Evolutionary conservation across 1,284 basidiomycete genomes (phyloP), one percentile per base, ranked within the genome.

Genomic region (Pyrrhoderma lamaoense): DNA sequence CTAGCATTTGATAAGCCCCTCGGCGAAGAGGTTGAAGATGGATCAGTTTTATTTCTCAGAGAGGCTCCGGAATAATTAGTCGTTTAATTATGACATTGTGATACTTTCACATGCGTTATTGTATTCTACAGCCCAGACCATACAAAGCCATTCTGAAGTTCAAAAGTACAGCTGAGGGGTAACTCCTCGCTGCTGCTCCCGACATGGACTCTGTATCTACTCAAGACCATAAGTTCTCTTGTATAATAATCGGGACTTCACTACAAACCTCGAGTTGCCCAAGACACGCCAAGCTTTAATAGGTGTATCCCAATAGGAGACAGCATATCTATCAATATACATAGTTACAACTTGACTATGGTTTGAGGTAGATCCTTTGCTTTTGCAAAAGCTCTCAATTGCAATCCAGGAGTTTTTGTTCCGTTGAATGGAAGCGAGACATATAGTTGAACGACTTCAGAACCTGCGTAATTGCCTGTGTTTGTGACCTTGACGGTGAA

Each of bases 371-470:
- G 56, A 51, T 74, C 65, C 49, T 62, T 67, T 1, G 69, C 75
- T 61, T 86, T 86, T 11, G 64, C 64, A 60, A 87, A 86, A 3
- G 74, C 78, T 19, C 75, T 77, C 43, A 89, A 66, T 58, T 82
- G 75, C 39, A 76, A 64, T 23, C 64, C 65, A 0, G 84, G 82
- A 8, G 77, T 80, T 4, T 75, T 72, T 22, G 79, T 63, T 7
- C 75, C 76, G 21, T 71, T 69, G 46, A 72, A 65, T 2, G 80
- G 76, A 56, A 80, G 73, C 2, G 76, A 69, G 31, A 88, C 68
- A 62, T 88, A 89, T 14, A 86, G 54, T 62, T 89, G 85, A 7
- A 79, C 75, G 46, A 82, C 76, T 59, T 86, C 79, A 1, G 82
- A 82, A 2, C 86, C 86, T 1, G 62, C 45, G 13, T 74, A 57